These are phyloP conservation scores for Plectosphaerella sp. DNA, from an alignment of 2,329 filamentous ascomycete species.

Conservation along the genomic window DNA sequence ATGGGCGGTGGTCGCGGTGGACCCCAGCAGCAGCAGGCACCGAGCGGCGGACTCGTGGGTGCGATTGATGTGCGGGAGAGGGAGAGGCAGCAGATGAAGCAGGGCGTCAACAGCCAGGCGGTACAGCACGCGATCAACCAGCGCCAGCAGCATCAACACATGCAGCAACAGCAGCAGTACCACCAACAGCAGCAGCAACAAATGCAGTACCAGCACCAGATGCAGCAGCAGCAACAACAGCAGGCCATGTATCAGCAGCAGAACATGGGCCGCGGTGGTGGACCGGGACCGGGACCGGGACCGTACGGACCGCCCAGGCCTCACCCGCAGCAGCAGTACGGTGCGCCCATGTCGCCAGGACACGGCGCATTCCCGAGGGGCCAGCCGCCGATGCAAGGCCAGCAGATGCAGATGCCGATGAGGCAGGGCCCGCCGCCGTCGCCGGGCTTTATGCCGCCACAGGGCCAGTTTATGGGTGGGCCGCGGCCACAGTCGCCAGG, in stretches of 20 bases:
- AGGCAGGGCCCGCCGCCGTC: constrained; percentile 19
- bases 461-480: constrained; percentile 22
- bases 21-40: constrained; percentile 44
- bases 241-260: constrained; percentile 22
- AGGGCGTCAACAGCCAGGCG: constrained; percentile 63
- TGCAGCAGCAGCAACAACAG: constrained; percentile 17
- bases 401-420: constrained; percentile 17
- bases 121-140: constrained; percentile 71
- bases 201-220: constrained; percentile 24
- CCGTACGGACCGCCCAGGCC: constrained; percentile 1
- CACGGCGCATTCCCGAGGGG: constrained; percentile 4
- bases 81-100: constrained; percentile 67
- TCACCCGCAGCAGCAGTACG: constrained; percentile 5
- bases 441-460: constrained; percentile 19
- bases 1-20: constrained; percentile 34
- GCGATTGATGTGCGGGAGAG: constrained; percentile 77
- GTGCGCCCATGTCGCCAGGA: constrained; percentile 4
- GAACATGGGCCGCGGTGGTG: constrained; percentile 3
- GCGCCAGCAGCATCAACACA: constrained; percentile 49
- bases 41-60: constrained; percentile 64
- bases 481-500: constrained; percentile 6
- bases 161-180: constrained; percentile 25
- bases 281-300: not conserved
- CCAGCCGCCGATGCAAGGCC: constrained; percentile 11
- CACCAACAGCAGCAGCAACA: constrained; percentile 27